Percentiles rank a stretch among this genome's conserved stretches.
phyloP scores from a whole-genome alignment of 805 yeast species.

The Metschnikowia vanudenii region DNA sequence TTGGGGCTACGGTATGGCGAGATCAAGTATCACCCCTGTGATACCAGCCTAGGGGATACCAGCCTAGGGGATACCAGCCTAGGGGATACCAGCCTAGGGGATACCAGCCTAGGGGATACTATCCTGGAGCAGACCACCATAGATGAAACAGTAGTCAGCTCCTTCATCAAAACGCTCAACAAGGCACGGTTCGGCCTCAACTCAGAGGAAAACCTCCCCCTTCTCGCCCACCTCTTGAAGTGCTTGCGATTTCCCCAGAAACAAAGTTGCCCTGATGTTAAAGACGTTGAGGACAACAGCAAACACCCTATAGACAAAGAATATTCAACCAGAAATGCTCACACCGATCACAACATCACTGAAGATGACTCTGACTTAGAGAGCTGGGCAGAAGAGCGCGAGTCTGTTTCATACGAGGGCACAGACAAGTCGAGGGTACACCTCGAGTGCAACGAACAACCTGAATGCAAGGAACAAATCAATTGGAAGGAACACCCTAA shows the following conservation, averaged over 20 bases:
- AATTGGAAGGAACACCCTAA: too few relatives aligned
- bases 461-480: too few relatives aligned
- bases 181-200: conserved; percentile 21
- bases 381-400: conserved; percentile 9
- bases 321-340: too few relatives aligned
- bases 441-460: too few relatives aligned
- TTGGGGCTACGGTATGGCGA: conserved; percentile 20
- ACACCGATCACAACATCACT: not conserved
- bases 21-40: too few relatives aligned
- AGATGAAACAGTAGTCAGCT: conserved; percentile 1
- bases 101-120: not conserved
- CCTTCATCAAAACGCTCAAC: conserved; percentile 8
- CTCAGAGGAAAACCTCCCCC: conserved; percentile 16
- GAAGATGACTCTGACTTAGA: conserved; percentile 2
- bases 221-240: conserved; percentile 19
- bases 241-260: conserved; percentile 7
- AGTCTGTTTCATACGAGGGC: not conserved
- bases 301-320: too few relatives aligned
- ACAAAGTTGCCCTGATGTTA: not conserved
- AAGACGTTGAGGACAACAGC: too few relatives aligned
- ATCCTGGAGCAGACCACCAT: not conserved
- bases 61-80: not conserved
- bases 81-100: too few relatives aligned
- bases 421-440: too few relatives aligned
- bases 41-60: too few relatives aligned